phyloP scores from a whole-genome alignment of 306 rosid species.

The Cercis canadensis region DNA sequence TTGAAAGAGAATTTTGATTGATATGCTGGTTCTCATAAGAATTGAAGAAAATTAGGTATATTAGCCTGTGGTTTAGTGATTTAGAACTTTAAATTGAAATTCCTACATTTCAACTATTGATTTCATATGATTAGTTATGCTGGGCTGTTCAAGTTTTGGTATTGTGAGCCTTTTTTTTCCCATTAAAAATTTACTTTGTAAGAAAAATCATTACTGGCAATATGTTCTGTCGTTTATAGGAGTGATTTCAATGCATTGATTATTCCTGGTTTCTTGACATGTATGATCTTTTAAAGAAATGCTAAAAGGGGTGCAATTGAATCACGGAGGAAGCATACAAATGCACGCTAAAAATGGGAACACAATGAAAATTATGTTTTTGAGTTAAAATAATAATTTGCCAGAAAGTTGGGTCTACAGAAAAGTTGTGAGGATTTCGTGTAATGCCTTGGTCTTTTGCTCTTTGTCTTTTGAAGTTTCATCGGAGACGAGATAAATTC shows the following conservation, averaged over 20 bases:
- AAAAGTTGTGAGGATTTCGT: no score
- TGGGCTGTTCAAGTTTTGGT: neutral
- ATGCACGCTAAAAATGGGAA: neutral
- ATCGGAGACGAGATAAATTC: no score
- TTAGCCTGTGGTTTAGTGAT: neutral
- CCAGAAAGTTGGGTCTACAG: constrained; percentile 16
- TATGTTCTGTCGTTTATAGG: neutral
- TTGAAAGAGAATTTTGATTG: neutral
- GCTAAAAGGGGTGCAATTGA: neutral
- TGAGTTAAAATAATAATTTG: neutral
- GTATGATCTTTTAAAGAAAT: neutral
- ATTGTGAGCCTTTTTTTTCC: neutral
- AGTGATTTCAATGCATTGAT: neutral
- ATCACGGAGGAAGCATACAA: neutral
- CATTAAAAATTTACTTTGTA: neutral
- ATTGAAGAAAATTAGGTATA: neutral
- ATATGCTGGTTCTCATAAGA: neutral
- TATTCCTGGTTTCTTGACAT: neutral
- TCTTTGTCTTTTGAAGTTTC: no score
- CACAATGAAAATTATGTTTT: no score
- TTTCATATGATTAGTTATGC: neutral
- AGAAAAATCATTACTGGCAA: neutral
- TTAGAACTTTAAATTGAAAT: neutral
- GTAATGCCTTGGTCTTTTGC: no score
- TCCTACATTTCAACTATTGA: neutral